Conservation (phyloP, 176 grass and related monocot species). For the Oryza meridionalis region DNA sequence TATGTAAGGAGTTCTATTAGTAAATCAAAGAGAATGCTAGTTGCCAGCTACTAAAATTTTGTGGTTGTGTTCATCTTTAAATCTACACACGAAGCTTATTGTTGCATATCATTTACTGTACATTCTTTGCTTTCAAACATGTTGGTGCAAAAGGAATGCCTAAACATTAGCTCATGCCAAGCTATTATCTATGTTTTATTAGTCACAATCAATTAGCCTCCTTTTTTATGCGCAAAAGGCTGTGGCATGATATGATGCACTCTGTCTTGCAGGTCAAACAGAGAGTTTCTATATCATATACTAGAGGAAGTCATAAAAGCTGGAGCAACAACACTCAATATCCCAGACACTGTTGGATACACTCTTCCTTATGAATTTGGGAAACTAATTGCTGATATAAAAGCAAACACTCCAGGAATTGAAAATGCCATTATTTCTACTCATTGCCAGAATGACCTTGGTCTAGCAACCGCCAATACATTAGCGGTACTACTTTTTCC, state of each 20-base stretch:
- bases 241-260: slow-evolving; percentile 13
- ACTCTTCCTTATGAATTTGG: slow-evolving; percentile 86
- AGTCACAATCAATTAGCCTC: neutral
- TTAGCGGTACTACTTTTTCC: slow-evolving; percentile 65
- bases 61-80: neutral
- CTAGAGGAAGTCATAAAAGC: slow-evolving; percentile 96
- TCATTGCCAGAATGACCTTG: slow-evolving; percentile 98
- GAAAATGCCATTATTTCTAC: slow-evolving; percentile 95
- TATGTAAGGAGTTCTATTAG: neutral
- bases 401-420: slow-evolving; percentile 84
- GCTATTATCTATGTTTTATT: neutral
- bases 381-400: slow-evolving; percentile 85
- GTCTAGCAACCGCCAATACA: slow-evolving; percentile 92
- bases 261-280: slow-evolving; percentile 67
- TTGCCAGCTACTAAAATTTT: neutral
- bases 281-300: slow-evolving; percentile 90
- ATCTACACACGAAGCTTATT: too few species aligned
- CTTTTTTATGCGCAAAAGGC: neutral
- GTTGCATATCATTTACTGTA: too few species aligned
- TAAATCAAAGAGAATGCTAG: neutral
- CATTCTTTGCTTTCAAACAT: neutral
- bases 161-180: neutral
- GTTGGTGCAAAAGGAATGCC: neutral
- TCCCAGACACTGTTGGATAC: slow-evolving; percentile 95
- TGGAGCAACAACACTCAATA: slow-evolving; percentile 93